A percentile compares a stretch with the other conserved stretches of the same genome.
phyloP scores from a whole-genome alignment of 2,329 filamentous ascomycete species.

The Myriangium duriaei region DNA sequence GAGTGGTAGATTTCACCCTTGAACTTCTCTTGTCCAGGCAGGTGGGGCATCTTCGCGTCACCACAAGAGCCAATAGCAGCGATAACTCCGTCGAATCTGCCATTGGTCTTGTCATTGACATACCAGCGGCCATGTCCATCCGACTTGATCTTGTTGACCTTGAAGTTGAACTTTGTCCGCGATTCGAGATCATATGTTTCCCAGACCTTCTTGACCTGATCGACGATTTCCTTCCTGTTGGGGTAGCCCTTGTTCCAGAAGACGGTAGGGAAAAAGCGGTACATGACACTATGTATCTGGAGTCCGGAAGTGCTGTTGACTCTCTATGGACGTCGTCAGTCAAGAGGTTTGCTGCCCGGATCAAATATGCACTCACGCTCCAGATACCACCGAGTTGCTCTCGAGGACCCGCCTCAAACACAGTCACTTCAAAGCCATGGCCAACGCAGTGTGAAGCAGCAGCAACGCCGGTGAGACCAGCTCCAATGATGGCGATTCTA shows the following conservation, averaged over 20 bases:
- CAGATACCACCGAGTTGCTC: slow-evolving; percentile 66
- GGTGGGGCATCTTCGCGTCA: slow-evolving; percentile 57
- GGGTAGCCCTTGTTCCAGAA: slow-evolving; percentile 68
- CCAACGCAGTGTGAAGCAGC: slow-evolving; percentile 72
- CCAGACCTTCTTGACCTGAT: slow-evolving; percentile 61
- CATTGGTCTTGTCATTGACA: slow-evolving; percentile 58
- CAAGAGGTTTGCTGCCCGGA: not conserved
- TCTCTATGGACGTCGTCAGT: slow-evolving; percentile 33
- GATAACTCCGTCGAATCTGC: slow-evolving; percentile 66
- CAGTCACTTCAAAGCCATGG: slow-evolving; percentile 68
- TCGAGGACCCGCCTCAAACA: slow-evolving; percentile 61
- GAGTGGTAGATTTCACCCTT: slow-evolving; percentile 64
- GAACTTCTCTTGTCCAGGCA: slow-evolving; percentile 61
- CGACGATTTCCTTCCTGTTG: slow-evolving; percentile 59
- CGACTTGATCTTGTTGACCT: slow-evolving; percentile 56
- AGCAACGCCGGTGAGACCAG: slow-evolving; percentile 57
- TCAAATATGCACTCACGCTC: slow-evolving; percentile 43
- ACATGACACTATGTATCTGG: slow-evolving; percentile 79
- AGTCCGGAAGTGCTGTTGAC: slow-evolving; percentile 74
- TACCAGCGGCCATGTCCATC: slow-evolving; percentile 61
- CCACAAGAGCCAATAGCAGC: slow-evolving; percentile 72
- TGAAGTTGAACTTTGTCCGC: slow-evolving; percentile 59
- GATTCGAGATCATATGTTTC: slow-evolving; percentile 58
- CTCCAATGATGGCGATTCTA: slow-evolving; percentile 37
- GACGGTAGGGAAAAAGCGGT: slow-evolving; percentile 72